phyloP scores from a whole-genome alignment of 169 alveolate genomes.

The Eimeria falciformis region DNA sequence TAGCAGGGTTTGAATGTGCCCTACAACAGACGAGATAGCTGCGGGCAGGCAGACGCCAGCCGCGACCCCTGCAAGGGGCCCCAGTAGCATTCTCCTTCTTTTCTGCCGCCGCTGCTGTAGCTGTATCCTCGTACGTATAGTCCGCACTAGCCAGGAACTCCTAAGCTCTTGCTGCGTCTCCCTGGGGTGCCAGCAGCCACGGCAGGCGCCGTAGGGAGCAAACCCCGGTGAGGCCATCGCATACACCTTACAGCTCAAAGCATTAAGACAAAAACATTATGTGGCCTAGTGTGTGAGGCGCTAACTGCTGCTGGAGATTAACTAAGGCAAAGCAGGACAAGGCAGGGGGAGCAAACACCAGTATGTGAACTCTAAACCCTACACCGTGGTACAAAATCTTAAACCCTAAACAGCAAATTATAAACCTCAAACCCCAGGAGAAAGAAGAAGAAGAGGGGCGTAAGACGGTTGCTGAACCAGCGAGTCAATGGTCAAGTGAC shows the following conservation, averaged over 20 bases:
- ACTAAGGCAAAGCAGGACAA: neutral
- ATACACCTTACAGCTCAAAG: neutral
- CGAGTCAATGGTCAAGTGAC: too few species aligned
- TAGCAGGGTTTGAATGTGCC: neutral
- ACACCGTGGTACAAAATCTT: neutral
- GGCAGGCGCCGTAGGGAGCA: neutral
- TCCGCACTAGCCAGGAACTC: too few species aligned
- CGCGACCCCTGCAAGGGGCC: neutral
- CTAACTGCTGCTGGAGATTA: neutral
- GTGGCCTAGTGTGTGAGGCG: neutral
- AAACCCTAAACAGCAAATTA: neutral
- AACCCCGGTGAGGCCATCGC: neutral
- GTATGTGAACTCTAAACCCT: neutral
- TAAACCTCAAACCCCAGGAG: neutral
- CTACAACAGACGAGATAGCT: neutral
- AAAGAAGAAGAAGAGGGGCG: neutral
- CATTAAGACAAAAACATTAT: neutral
- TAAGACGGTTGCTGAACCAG: neutral
- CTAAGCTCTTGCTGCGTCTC: neutral
- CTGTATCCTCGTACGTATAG: neutral
- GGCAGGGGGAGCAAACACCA: neutral
- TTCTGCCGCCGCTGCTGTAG: neutral
- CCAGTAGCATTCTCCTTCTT: neutral
- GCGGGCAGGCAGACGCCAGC: neutral
- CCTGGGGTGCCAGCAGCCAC: neutral